A percentile compares a stretch with the other conserved stretches of the same genome.
Conservation (phyloP, 768 basidiomycete species). For the Phaeolepiota aurea region DNA sequence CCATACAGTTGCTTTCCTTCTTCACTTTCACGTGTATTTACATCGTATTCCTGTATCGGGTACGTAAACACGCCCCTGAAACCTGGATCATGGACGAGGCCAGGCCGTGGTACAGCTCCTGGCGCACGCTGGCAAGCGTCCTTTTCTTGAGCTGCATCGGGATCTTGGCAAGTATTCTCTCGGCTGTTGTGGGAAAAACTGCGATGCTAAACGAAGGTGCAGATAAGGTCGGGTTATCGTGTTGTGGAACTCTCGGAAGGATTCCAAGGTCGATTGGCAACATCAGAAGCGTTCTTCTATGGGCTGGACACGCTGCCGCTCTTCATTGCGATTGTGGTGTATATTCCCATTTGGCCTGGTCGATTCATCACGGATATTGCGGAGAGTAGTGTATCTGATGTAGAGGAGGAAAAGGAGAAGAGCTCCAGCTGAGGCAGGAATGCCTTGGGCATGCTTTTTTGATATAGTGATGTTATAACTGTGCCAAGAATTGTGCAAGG, state of each 20-base stretch:
- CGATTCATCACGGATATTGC: conserved; percentile 27
- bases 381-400: background rate
- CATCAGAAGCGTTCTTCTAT: conserved; percentile 57
- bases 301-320: conserved; percentile 58
- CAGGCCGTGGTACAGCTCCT: conserved; percentile 43
- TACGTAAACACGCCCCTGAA: conserved; percentile 29
- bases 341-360: conserved; percentile 60
- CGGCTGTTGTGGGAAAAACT: too few species aligned
- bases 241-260: conserved; percentile 57
- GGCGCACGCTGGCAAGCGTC: conserved; percentile 46
- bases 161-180: conserved; percentile 40
- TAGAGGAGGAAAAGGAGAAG: background rate
- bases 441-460: background rate
- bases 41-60: conserved; percentile 37
- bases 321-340: conserved; percentile 48
- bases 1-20: conserved; percentile 48
- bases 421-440: background rate
- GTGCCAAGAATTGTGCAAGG: conserved; percentile 46
- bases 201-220: background rate
- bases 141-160: conserved; percentile 50
- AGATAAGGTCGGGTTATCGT: conserved; percentile 61
- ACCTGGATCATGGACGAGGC: conserved; percentile 29
- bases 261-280: conserved; percentile 47
- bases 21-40: conserved; percentile 37
- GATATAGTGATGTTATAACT: background rate